phyloP scores from a whole-genome alignment of 495 filamentous ascomycete species.

The Hypoxylon fragiforme region DNA sequence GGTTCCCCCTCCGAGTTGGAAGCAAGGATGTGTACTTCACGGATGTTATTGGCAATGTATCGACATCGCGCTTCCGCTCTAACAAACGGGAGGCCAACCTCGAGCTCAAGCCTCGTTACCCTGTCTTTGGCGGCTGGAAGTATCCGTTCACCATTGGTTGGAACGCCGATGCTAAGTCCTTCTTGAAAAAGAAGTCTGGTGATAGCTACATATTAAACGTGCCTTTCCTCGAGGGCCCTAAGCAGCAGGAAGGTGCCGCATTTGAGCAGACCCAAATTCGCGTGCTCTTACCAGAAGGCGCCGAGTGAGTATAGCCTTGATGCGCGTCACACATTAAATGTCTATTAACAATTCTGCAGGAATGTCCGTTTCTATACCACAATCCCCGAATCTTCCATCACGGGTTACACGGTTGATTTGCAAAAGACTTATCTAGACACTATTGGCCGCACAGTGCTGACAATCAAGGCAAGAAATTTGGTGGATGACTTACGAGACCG shows the following conservation, averaged over 20 bases:
- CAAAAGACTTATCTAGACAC: slow-evolving; percentile 92
- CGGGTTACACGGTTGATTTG: slow-evolving; percentile 53
- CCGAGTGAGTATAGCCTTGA: slow-evolving; percentile 64
- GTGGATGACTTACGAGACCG: slow-evolving; percentile 85
- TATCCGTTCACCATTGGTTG: slow-evolving; percentile 94
- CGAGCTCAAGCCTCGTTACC: slow-evolving; percentile 90
- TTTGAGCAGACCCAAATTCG: slow-evolving; percentile 81
- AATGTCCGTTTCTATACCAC: slow-evolving; percentile 70
- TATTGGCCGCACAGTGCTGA: slow-evolving; percentile 79
- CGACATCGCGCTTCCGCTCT: slow-evolving; percentile 84
- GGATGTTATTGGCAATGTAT: slow-evolving; percentile 96
- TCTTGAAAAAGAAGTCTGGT: slow-evolving; percentile 64
- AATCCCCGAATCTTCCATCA: slow-evolving; percentile 61
- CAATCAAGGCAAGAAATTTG: slow-evolving; percentile 78
- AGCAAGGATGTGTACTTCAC: slow-evolving; percentile 88
- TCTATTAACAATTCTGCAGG: slow-evolving; percentile 46
- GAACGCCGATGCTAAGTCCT: slow-evolving; percentile 80
- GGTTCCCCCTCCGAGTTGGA: slow-evolving; percentile 75
- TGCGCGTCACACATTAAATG: neutral
- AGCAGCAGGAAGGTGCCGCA: slow-evolving; percentile 77
- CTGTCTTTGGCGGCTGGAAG: slow-evolving; percentile 95
- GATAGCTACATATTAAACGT: slow-evolving; percentile 85
- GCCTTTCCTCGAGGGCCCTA: slow-evolving; percentile 94
- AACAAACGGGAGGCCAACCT: slow-evolving; percentile 76
- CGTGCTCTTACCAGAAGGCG: slow-evolving; percentile 87